A percentile compares a stretch with the other conserved stretches of the same genome.
These are phyloP conservation scores for Aegilops tauschii DNA, from an alignment of 176 grass and related monocot genomes.

Conservation along the genomic window DNA sequence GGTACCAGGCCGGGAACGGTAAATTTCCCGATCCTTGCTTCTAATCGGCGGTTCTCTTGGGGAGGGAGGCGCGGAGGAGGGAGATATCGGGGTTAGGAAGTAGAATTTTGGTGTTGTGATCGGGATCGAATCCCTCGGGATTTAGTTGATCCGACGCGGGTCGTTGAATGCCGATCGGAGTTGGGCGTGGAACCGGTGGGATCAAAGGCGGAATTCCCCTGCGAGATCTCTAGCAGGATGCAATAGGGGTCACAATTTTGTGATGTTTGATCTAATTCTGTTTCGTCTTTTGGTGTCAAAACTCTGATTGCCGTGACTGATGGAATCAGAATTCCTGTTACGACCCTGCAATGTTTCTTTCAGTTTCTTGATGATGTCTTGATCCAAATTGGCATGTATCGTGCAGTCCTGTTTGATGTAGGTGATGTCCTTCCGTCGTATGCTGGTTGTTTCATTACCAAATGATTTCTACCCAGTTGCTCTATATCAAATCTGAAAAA, in stretches of 20 bases:
- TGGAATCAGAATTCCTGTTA: not conserved
- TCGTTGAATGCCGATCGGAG: not conserved
- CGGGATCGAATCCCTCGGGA: not conserved
- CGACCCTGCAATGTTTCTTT: not conserved
- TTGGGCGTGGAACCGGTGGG: not conserved
- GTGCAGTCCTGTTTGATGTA: not conserved
- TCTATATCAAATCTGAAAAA: not conserved
- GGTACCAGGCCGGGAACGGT: conserved; percentile 60
- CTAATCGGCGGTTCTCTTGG: not conserved
- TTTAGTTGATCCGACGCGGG: not conserved
- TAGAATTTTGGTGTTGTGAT: not conserved
- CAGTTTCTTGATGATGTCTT: not conserved
- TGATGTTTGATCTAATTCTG: not conserved
- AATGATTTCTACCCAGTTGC: not conserved
- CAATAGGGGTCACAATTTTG: not conserved
- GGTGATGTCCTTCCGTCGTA: not conserved
- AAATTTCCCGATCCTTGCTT: not conserved
- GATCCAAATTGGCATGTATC: not conserved
- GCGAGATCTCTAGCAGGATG: not conserved
- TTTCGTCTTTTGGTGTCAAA: not conserved
- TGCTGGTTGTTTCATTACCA: not conserved
- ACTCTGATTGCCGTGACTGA: not conserved
- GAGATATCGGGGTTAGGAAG: not conserved
- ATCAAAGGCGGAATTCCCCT: not conserved
- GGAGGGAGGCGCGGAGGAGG: not conserved